phyloP scores from a whole-genome alignment of 805 yeast genomes.

The Saccharomycopsis vini region DNA sequence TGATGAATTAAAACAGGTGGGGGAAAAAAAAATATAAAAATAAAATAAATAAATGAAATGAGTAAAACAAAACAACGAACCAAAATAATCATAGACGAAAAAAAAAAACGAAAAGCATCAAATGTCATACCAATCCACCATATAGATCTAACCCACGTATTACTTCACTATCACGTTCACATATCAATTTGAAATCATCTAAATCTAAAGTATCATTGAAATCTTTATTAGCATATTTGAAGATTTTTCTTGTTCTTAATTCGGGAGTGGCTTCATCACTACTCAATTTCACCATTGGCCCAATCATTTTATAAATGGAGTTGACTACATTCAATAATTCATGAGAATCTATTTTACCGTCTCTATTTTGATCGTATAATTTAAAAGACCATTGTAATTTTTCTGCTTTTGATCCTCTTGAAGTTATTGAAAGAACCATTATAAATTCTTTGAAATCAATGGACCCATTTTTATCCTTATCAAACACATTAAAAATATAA shows the following conservation, averaged over 20 bases:
- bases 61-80: too few species aligned
- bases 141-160: constrained; percentile 69
- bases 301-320: constrained; percentile 91
- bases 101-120: background rate
- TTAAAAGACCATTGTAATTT: constrained; percentile 85
- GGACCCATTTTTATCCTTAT: constrained; percentile 66
- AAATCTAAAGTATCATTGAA: constrained; percentile 60
- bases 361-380: constrained; percentile 73
- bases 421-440: constrained; percentile 74
- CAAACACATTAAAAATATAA: constrained; percentile 83
- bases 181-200: constrained; percentile 77
- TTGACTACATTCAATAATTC: constrained; percentile 75
- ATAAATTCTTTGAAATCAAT: constrained; percentile 92
- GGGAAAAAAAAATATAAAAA: too few species aligned
- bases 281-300: constrained; percentile 80
- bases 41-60: too few species aligned
- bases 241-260: constrained; percentile 72
- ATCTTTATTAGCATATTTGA: constrained; percentile 63
- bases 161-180: constrained; percentile 70
- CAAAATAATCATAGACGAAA: too few species aligned
- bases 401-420: constrained; percentile 78
- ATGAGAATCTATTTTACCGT: constrained; percentile 64
- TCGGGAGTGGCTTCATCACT: constrained; percentile 93
- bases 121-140: constrained; percentile 61
- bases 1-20: too few species aligned